Evolutionary conservation across 225 moss, liverwort and hornwort species (phyloP), one percentile per base, ranked within the genome.

Genomic region (Polytrichum commune): DNA sequence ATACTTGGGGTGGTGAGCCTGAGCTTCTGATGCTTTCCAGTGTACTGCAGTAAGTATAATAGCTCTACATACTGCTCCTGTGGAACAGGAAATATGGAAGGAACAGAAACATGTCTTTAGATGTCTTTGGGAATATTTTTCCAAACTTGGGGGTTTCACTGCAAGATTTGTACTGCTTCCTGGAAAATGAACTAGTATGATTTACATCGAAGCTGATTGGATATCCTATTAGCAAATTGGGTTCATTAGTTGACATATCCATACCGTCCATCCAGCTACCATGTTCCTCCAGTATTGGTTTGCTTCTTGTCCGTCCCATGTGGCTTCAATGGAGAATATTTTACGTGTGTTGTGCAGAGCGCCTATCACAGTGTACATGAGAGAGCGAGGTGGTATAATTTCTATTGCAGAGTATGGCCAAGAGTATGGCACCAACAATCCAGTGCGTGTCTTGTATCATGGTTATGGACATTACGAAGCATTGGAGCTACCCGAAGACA

Each of bases 391-490:
- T 27, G 93, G 98, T 27, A 76, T 98, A n/a, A 95, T 98, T 81
- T 83, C 95, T 1, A 98, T 98, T 63, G 95, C 95, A 30, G 98
- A 98, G 60, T 98, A 98, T 77, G 98, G 98, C 26, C 92, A 93
- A 62, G 98, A 91, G 22, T 76, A 93, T 69, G 77, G 83, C 1
- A 88, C 76, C 66, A 70, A 77, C 18, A 78, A 90, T 22, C 98
- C 95, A n/a, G 79, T 98, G 74, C 82, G 82, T 66, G 98, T 98
- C 53, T 81, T 98, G 5, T 98, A 98, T 63, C 95, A 98, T 79
- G 98, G 98, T 53, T 98, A 90, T 81, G 95, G 98, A 70, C 98
- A 98, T 65, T 98, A 98, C 35, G 95, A 95, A 67, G 98, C 98
- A 35, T 69, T 98, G 69, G 95, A 98, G 83, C 85, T 98, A 67